These are phyloP conservation scores for Backusella luteola DNA, from an alignment of 192 early-diverging fungal genomes.

Conservation along the genomic window DNA sequence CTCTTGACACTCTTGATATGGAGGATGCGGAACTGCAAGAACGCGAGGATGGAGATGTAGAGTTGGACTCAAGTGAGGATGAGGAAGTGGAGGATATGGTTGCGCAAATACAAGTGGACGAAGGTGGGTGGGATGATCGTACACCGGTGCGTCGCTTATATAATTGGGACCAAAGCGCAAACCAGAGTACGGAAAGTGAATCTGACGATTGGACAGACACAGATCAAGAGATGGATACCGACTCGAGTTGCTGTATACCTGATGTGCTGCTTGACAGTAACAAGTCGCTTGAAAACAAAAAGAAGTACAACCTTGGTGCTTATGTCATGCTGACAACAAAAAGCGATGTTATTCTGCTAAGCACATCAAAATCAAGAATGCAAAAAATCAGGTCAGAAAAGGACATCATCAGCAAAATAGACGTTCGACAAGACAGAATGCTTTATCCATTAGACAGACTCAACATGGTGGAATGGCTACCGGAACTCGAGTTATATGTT, in stretches of 20 bases:
- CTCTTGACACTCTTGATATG: background rate
- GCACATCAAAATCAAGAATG: conserved; percentile 11
- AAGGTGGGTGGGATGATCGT: conserved; percentile 11
- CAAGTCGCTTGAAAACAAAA: background rate
- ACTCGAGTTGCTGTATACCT: conserved; percentile 5
- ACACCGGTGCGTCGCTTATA: background rate
- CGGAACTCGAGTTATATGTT: conserved; percentile 30
- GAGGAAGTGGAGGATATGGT: conserved; percentile 17
- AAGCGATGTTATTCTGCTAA: conserved; percentile 18
- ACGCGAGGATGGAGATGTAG: conserved; percentile 27
- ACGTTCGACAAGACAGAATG: conserved; percentile 21
- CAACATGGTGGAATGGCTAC: conserved; percentile 33
- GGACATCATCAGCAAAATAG: conserved; percentile 17
- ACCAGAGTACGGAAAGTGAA: conserved; percentile 10
- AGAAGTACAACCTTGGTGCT: background rate
- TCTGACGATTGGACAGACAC: background rate
- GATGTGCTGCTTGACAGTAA: background rate
- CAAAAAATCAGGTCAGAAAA: conserved; percentile 15
- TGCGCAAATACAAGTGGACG: background rate
- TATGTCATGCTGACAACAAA: conserved; percentile 27
- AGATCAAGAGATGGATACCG: background rate
- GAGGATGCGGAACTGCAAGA: conserved; percentile 24
- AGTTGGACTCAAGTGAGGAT: conserved; percentile 21
- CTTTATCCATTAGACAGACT: conserved; percentile 21
- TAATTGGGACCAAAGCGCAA: background rate